Evolutionary conservation across 1,284 basidiomycete species (phyloP).

Genomic region (Dichomitus squalens): DNA sequence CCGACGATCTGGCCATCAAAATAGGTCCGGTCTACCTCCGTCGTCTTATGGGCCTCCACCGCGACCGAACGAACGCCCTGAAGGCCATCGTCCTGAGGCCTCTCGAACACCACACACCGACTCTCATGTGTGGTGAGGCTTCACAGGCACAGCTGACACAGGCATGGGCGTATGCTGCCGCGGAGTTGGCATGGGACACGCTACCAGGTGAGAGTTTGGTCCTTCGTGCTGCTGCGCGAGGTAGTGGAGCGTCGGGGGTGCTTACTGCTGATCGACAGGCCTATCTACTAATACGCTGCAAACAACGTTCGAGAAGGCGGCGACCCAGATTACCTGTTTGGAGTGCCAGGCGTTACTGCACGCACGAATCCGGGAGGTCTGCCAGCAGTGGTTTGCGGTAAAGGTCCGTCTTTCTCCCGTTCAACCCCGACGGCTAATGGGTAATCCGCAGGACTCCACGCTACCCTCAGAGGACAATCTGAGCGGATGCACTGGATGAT

Average conservation of each 20-base stretch:
- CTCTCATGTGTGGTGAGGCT: constrained; percentile 26
- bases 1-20: constrained; percentile 33
- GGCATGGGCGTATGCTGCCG: constrained; percentile 36
- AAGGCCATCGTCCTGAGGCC: constrained; percentile 36
- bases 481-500: too few relatives aligned
- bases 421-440: background rate
- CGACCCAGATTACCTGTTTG: constrained; percentile 31
- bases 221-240: too few relatives aligned
- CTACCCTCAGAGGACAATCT: background rate
- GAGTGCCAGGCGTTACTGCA: constrained; percentile 57
- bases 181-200: constrained; percentile 35
- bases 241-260: too few relatives aligned
- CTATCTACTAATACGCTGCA: constrained; percentile 28
- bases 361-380: constrained; percentile 60
- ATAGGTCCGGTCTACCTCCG: constrained; percentile 41
- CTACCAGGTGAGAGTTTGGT: constrained; percentile 29
- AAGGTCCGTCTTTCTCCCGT: constrained; percentile 55
- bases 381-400: constrained; percentile 70
- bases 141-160: constrained; percentile 30
- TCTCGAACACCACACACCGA: constrained; percentile 33
- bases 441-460: background rate
- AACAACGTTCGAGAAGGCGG: constrained; percentile 26
- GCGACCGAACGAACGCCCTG: constrained; percentile 35
- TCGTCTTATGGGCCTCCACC: constrained; percentile 40
- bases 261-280: constrained; percentile 22